Percentiles rank a stretch among this genome's conserved stretches.
Conservation (phyloP, 2,329 filamentous ascomycete species). For the Ascocoryne sarcoides region DNA sequence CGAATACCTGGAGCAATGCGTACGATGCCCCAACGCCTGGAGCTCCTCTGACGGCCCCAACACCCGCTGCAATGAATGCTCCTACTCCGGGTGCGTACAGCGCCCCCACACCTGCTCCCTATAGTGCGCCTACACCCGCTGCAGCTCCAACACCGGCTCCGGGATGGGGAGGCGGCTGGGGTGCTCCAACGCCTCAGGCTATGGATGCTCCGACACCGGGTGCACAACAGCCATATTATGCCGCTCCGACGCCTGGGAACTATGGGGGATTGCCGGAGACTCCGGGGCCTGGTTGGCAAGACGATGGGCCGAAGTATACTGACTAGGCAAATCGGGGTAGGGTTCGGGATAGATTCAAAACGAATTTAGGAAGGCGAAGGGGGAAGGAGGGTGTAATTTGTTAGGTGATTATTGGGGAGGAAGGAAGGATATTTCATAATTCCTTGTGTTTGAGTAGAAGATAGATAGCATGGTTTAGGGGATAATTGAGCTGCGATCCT, state of each 20-base stretch:
- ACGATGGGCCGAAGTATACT: slow-evolving; percentile 35
- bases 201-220: slow-evolving; percentile 42
- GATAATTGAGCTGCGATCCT: too few relatives aligned
- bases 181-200: slow-evolving; percentile 38
- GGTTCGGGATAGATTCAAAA: neutral
- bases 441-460: too few relatives aligned
- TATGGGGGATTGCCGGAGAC: slow-evolving; percentile 43
- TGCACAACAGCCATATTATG: slow-evolving; percentile 28
- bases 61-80: slow-evolving; percentile 54
- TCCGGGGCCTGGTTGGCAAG: slow-evolving; percentile 42
- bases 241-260: slow-evolving; percentile 27
- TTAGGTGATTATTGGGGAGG: neutral
- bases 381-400: neutral
- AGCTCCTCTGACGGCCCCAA: slow-evolving; percentile 50
- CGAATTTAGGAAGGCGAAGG: neutral
- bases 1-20: slow-evolving; percentile 32
- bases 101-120: slow-evolving; percentile 38
- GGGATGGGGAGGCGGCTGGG: slow-evolving; percentile 39
- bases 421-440: too few relatives aligned
- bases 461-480: too few relatives aligned
- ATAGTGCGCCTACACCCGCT: slow-evolving; percentile 42
- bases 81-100: slow-evolving; percentile 62
- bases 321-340: slow-evolving; percentile 12
- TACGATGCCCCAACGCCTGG: slow-evolving; percentile 67
- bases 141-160: slow-evolving; percentile 62